Evolutionary conservation across 768 basidiomycete genomes (phyloP).

Genomic region (Boletus insuetus): DNA sequence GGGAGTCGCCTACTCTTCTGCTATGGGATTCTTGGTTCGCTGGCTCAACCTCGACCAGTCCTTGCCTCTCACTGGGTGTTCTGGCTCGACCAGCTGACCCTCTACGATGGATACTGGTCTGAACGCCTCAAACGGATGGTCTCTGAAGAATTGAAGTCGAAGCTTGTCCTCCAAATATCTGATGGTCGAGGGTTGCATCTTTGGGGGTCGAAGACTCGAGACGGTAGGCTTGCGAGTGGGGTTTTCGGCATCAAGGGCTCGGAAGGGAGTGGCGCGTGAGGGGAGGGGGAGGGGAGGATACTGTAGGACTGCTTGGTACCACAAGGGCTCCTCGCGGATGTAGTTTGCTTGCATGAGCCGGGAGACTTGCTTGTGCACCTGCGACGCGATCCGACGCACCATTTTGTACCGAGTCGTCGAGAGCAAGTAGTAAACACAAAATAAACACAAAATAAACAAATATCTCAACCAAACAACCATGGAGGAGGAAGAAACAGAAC

Average conservation of each 20-base stretch:
- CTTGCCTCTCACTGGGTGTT: conserved; percentile 54
- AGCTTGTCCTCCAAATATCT: conserved; percentile 83
- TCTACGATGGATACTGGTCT: conserved; percentile 78
- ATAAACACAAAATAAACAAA: background rate
- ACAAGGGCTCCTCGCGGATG: conserved; percentile 65
- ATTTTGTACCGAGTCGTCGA: background rate
- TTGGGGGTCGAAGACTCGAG: conserved; percentile 34
- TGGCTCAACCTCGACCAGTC: conserved; percentile 82
- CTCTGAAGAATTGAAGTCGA: conserved; percentile 87
- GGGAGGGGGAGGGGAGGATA: conserved; percentile 89
- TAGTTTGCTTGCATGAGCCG: conserved; percentile 70
- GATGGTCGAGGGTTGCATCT: conserved; percentile 55
- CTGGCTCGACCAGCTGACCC: conserved; percentile 50
- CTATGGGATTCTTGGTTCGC: conserved; percentile 73
- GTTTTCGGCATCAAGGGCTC: conserved; percentile 44
- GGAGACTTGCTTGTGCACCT: conserved; percentile 86
- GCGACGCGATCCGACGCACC: conserved; percentile 79
- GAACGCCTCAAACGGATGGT: conserved; percentile 96
- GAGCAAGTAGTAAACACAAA: background rate
- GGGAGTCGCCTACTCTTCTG: conserved; percentile 77
- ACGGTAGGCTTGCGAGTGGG: conserved; percentile 22
- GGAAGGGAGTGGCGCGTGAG: conserved; percentile 58
- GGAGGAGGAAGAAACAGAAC: conserved; percentile 69
- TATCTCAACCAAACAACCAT: conserved; percentile 10
- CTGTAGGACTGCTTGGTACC: conserved; percentile 83